Conservation (phyloP, 2,329 filamentous ascomycete species). For the Phialocephala sp. region DNA sequence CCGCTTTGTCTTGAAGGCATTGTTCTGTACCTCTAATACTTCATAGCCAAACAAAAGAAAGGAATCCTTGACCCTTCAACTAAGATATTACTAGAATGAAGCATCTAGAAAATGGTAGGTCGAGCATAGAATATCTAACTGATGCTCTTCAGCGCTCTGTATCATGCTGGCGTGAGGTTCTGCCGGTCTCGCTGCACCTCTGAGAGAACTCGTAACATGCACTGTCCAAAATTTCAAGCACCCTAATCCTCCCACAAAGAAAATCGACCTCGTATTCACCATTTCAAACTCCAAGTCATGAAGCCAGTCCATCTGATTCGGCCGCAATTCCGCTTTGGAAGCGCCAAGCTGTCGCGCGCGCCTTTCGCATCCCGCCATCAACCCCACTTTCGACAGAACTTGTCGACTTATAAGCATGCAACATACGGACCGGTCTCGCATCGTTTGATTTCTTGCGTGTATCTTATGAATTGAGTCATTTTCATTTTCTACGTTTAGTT, state of each 20-base stretch:
- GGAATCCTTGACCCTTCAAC: not conserved
- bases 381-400: slow-evolving; percentile 9
- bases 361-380: slow-evolving; percentile 3
- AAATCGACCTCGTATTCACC: not conserved
- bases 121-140: not conserved
- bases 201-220: not conserved
- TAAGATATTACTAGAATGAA: not conserved
- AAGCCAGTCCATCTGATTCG: not conserved
- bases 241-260: too few relatives aligned
- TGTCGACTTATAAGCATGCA: not conserved
- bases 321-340: not conserved
- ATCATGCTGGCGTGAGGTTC: not conserved
- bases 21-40: too few relatives aligned
- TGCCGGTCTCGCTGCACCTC: not conserved
- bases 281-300: not conserved
- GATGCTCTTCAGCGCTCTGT: not conserved
- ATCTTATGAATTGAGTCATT: not conserved
- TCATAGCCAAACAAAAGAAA: not conserved
- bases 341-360: not conserved
- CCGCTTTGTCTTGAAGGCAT: too few relatives aligned
- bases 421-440: not conserved
- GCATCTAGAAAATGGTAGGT: not conserved
- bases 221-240: too few relatives aligned
- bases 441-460: slow-evolving; percentile 1
- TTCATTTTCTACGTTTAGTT: not conserved